Evolutionary conservation across 2,329 filamentous ascomycete genomes (phyloP).

Genomic region (Fusarium mexicanum): DNA sequence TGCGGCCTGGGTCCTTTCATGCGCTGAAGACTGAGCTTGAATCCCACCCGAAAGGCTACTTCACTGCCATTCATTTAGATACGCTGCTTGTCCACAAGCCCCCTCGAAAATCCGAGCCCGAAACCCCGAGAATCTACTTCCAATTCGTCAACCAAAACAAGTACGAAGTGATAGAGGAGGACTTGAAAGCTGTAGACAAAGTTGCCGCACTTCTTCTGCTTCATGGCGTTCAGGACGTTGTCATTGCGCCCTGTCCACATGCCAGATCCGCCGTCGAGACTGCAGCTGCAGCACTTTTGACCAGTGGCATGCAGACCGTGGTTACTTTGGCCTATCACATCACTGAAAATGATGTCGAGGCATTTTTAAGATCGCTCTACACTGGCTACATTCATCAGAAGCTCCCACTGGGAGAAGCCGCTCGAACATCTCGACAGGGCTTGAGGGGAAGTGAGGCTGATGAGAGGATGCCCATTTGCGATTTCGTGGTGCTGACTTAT

Average conservation of each 20-base stretch:
- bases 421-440: neutral
- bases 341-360: neutral
- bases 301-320: neutral
- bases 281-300: neutral
- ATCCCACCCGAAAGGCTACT: neutral
- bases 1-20: accelerated
- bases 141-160: neutral
- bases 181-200: neutral
- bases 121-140: neutral
- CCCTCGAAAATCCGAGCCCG: neutral
- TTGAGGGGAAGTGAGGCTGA: neutral
- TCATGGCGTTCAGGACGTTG: neutral
- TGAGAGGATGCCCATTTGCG: neutral
- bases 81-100: neutral
- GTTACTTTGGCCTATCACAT: neutral
- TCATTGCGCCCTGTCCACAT: neutral
- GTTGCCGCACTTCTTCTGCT: neutral
- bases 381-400: neutral
- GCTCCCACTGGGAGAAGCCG: neutral
- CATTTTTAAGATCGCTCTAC: neutral
- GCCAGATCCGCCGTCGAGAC: neutral
- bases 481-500: neutral
- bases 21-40: neutral
- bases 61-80: neutral
- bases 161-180: neutral